Evolutionary conservation across 2,329 filamentous ascomycete genomes (phyloP).

Genomic region (Aspergillus ochraceus): DNA sequence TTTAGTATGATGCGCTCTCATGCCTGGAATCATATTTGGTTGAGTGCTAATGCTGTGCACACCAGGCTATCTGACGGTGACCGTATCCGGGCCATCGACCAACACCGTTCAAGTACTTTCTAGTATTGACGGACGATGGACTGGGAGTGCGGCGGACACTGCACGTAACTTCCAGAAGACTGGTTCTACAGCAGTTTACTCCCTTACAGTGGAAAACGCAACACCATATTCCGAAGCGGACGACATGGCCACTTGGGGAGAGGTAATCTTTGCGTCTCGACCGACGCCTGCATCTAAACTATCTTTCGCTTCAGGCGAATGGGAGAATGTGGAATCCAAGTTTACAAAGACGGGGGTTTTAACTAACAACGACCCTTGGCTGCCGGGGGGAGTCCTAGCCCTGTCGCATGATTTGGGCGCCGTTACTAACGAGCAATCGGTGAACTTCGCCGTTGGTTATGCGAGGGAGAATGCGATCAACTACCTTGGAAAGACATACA

Average conservation of each 20-base stretch:
- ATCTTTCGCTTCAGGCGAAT: slow-evolving; percentile 32
- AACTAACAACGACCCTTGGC: slow-evolving; percentile 25
- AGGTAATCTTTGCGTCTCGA: slow-evolving; percentile 41
- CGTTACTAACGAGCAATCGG: slow-evolving; percentile 26
- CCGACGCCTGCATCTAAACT: slow-evolving; percentile 26
- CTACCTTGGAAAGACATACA: slow-evolving; percentile 42
- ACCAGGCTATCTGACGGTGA: slow-evolving; percentile 43
- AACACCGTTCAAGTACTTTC: slow-evolving; percentile 43
- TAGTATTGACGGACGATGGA: slow-evolving; percentile 47
- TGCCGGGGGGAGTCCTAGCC: slow-evolving; percentile 33
- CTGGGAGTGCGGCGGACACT: slow-evolving; percentile 33
- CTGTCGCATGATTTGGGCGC: slow-evolving; percentile 42
- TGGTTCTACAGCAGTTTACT: slow-evolving; percentile 31
- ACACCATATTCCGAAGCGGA: slow-evolving; percentile 34
- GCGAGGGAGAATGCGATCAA: slow-evolving; percentile 42
- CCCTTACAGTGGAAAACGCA: slow-evolving; percentile 33
- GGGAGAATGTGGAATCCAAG: slow-evolving; percentile 26
- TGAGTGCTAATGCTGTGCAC: slow-evolving; percentile 6
- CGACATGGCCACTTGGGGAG: slow-evolving; percentile 46
- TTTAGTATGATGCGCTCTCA: slow-evolving; percentile 31
- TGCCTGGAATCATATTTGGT: background rate
- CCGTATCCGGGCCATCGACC: slow-evolving; percentile 23
- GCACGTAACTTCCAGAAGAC: slow-evolving; percentile 23
- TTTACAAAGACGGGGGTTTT: slow-evolving; percentile 36
- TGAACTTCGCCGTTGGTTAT: slow-evolving; percentile 46